Base-by-base conservation (phyloP, 2,329 filamentous ascomycete genomes). In the Penicillium sp. region DNA sequence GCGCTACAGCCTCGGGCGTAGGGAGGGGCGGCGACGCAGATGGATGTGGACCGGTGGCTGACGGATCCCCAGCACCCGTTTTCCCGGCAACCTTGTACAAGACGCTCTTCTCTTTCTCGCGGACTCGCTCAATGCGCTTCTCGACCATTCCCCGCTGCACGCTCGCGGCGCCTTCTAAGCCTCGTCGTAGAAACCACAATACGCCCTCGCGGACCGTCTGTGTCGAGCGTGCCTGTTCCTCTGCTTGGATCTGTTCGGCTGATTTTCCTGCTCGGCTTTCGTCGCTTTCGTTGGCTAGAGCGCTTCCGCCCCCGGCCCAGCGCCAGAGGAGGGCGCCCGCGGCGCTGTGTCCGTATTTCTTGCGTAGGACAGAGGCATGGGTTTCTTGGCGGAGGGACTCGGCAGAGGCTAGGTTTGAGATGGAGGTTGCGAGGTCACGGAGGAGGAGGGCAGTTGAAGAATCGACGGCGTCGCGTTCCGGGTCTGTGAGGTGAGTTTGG, bases 81-180 rank as follows among this genome's bases (percentile, higher is more conserved):
- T 12, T 25, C 27, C 31, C 38, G 41, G 53, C 57, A 65, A 35
- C 73, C 61, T 86, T 89, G 48, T 87, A 84, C 39, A 95, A 69
- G 42, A 90, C 76, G 57, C 85, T 93, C 65, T 86, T 85, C 56
- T 82, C 89, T 76, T 85, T 92, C 68, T 96, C 89, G 62, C 90
- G 74, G 61, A 93, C 86, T 37, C 92, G 73, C 56, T 80, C 80
- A 50, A 96, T 71, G 52, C 92, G 71, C 56, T 85, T 84, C 68
- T 95, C 89, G 75, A 96, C 95, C 87, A 96, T 95, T 34, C 76
- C 77, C 54, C 86, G 80, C 69, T 96, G 90, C 47, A 83, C 79
- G 53, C 79, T 75, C 28, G 84, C 83, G 39, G 83, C 88, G 48
- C 79, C 74, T 65, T 92, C 84, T 46, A 96, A 66, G 54, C 79